A percentile compares a stretch with the other conserved stretches of the same genome.
phyloP scores from a whole-genome alignment of 352 stramenopile genomes.

The Pythium biforme region DNA sequence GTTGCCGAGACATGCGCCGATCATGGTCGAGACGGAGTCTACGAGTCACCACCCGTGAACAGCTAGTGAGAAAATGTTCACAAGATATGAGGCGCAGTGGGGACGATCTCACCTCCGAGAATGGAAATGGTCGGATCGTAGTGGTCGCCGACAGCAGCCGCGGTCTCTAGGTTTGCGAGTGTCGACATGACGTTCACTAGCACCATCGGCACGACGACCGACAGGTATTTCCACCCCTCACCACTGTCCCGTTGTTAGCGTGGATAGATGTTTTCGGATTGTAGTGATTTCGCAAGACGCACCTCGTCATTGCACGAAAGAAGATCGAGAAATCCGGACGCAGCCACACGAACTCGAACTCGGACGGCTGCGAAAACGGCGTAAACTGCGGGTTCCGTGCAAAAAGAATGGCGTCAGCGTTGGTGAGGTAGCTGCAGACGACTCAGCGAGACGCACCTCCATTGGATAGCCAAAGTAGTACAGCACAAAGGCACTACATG shows the following conservation, averaged over 20 bases:
- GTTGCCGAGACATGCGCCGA: conserved; percentile 39
- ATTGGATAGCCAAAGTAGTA: conserved; percentile 30
- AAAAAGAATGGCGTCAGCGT: not conserved
- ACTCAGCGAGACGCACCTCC: conserved; percentile 11
- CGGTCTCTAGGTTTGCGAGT: conserved; percentile 40
- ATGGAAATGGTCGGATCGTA: conserved; percentile 36
- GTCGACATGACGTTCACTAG: conserved; percentile 48
- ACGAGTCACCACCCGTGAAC: too few species aligned
- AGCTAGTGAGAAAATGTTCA: too few species aligned
- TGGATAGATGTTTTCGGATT: not conserved
- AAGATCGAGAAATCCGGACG: conserved; percentile 25
- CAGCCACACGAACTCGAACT: conserved; percentile 27
- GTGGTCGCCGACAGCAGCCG: conserved; percentile 39
- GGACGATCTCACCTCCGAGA: conserved; percentile 21
- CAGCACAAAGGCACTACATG: conserved; percentile 25
- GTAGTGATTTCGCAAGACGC: not conserved
- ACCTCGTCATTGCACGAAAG: conserved; percentile 31
- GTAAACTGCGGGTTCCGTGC: conserved; percentile 19
- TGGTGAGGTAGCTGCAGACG: not conserved
- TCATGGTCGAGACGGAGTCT: conserved; percentile 39
- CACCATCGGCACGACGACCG: conserved; percentile 43
- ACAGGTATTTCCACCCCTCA: conserved; percentile 40
- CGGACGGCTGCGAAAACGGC: conserved; percentile 32
- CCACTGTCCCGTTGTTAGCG: conserved; percentile 16
- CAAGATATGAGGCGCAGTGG: too few species aligned